Percentiles rank a stretch among this genome's conserved stretches.
Evolutionary conservation across 148 eudicot genomes (phyloP).

Genomic region (Silene conica): DNA sequence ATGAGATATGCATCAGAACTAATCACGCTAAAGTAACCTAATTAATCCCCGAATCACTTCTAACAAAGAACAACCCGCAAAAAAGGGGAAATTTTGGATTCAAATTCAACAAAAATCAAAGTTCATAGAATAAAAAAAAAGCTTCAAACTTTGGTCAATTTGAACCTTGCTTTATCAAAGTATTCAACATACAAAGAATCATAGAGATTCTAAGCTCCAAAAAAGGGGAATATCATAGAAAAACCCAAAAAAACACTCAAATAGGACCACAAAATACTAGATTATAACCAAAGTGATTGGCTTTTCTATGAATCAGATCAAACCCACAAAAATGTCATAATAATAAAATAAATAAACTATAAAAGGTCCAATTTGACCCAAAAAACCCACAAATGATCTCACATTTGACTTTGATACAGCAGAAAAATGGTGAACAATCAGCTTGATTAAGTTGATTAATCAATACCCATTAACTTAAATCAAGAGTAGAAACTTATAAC

Average conservation of each 20-base stretch:
- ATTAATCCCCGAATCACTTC: constrained; percentile 6
- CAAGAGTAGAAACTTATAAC: background rate
- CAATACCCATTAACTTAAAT: background rate
- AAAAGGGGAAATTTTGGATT: constrained; percentile 21
- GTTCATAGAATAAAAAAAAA: background rate
- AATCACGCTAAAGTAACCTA: background rate
- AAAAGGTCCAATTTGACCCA: constrained; percentile 11
- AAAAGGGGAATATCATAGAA: background rate
- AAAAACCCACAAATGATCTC: background rate
- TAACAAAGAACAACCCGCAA: constrained; percentile 14
- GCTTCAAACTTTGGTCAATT: constrained; percentile 11
- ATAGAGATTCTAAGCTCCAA: constrained; percentile 20
- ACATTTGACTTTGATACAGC: constrained; percentile 22
- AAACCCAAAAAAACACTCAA: background rate
- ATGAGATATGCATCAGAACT: constrained; percentile 84
- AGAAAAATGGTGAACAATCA: background rate
- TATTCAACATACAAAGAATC: constrained; percentile 23
- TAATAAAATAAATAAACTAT: background rate
- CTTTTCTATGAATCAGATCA: constrained; percentile 25
- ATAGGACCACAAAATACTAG: constrained; percentile 18
- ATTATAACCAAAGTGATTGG: constrained; percentile 9
- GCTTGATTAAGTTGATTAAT: constrained; percentile 10
- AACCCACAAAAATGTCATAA: constrained; percentile 21
- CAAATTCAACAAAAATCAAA: constrained; percentile 34
- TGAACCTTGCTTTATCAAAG: constrained; percentile 15